Evolutionary conservation across 2,329 filamentous ascomycete genomes (phyloP).

Genomic region (Penicillium polonicum): DNA sequence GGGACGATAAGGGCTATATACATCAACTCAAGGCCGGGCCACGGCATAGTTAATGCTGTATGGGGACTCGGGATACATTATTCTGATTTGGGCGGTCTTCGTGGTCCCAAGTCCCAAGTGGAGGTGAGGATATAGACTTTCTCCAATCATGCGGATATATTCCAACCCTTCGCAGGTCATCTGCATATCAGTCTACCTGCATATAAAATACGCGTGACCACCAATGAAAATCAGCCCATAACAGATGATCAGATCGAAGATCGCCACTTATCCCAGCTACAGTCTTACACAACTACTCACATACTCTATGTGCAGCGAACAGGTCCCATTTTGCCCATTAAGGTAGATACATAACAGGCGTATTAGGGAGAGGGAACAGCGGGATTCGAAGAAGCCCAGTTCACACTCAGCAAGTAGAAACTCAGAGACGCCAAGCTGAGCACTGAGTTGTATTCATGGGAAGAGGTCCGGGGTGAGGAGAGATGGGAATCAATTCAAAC

Average conservation of each 20-base stretch:
- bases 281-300: not conserved
- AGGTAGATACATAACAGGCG: conserved; percentile 32
- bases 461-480: conserved; percentile 1
- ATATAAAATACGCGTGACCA: not conserved
- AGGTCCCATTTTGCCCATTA: conserved; percentile 33
- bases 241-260: not conserved
- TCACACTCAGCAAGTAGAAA: conserved; percentile 8
- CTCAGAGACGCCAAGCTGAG: conserved; percentile 4
- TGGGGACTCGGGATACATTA: not conserved
- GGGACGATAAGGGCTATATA: not conserved
- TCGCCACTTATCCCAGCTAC: not conserved
- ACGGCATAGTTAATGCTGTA: not conserved
- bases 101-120: not conserved
- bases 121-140: not conserved
- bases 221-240: not conserved
- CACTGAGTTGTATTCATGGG: conserved; percentile 5
- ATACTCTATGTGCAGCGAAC: conserved; percentile 16
- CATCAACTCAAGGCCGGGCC: not conserved
- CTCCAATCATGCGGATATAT: not conserved
- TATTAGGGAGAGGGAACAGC: conserved; percentile 12
- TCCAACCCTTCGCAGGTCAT: not conserved
- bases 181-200: not conserved
- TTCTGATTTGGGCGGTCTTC: not conserved
- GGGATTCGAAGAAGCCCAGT: conserved; percentile 11
- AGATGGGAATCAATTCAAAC: conserved; percentile 18